Evolutionary conservation across 495 filamentous ascomycete genomes (phyloP).

Genomic region (Aspergillus olivimuriae): DNA sequence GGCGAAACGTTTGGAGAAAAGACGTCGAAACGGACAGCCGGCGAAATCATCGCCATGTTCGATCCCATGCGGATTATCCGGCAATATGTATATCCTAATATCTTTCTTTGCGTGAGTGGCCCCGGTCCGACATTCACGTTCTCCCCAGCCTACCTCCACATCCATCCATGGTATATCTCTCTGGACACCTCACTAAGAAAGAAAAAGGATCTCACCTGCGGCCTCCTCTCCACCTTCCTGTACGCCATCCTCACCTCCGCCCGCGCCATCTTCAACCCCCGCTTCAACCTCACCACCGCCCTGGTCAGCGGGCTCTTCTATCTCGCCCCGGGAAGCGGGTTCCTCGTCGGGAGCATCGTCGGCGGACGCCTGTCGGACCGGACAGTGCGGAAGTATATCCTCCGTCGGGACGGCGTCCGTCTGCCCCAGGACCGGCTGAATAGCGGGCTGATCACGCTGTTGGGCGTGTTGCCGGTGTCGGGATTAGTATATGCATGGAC

Average conservation of each 20-base stretch:
- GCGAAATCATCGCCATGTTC: conserved; percentile 23
- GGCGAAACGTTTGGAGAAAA: neutral
- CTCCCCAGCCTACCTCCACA: no score
- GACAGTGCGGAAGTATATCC: conserved; percentile 56
- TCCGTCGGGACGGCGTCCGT: conserved; percentile 48
- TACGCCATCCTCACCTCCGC: conserved; percentile 67
- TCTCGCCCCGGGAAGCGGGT: conserved; percentile 65
- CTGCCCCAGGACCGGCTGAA: conserved; percentile 68
- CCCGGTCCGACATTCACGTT: no score
- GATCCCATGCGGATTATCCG: conserved; percentile 34
- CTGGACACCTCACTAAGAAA: neutral
- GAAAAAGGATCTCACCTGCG: conserved; percentile 51
- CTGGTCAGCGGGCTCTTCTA: conserved; percentile 71
- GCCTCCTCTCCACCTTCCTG: conserved; percentile 62
- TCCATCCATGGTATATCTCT: neutral
- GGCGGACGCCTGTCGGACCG: conserved; percentile 66
- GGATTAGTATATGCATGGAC: conserved; percentile 67
- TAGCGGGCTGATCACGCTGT: conserved; percentile 55
- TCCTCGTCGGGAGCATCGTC: conserved; percentile 61
- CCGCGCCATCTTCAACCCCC: conserved; percentile 66
- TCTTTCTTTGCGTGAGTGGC: conserved; percentile 32
- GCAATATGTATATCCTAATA: conserved; percentile 33
- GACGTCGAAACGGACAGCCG: neutral
- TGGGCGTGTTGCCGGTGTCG: conserved; percentile 54
- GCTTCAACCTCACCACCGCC: conserved; percentile 61